Conservation (phyloP, 768 basidiomycete genomes). For the Suillus bovinus region DNA sequence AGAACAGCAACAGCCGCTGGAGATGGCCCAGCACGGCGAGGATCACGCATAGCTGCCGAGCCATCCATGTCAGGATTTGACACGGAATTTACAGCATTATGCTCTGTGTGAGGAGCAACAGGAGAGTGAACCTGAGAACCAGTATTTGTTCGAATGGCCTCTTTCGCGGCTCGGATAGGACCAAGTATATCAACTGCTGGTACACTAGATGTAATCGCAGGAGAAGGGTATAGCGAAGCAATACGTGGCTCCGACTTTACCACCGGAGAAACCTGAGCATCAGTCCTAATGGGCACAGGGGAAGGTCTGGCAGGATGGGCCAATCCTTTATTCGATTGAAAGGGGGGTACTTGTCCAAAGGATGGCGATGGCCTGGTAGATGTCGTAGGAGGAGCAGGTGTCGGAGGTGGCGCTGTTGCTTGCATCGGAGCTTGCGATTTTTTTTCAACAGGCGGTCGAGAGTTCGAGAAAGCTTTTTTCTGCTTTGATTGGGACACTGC, state of each 20-base stretch:
- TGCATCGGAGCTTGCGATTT: background rate
- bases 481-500: too few species aligned
- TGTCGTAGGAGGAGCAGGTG: background rate
- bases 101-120: conserved; percentile 8
- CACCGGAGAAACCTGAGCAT: conserved; percentile 15
- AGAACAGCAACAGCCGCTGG: background rate
- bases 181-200: conserved; percentile 29
- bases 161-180: conserved; percentile 35
- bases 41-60: background rate
- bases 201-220: conserved; percentile 10
- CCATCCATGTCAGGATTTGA: conserved; percentile 3
- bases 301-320: background rate
- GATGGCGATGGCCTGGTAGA: conserved; percentile 1
- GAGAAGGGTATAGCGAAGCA: conserved; percentile 7
- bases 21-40: conserved; percentile 10
- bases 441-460: background rate
- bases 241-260: conserved; percentile 22
- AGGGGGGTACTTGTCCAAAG: background rate
- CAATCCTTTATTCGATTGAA: background rate
- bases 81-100: background rate
- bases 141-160: conserved; percentile 18
- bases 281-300: background rate
- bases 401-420: conserved; percentile 5
- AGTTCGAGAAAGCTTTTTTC: background rate
- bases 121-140: conserved; percentile 15